Conservation (phyloP, 1,139 yeast species). For the Scheffersomyces stambukii region DNA sequence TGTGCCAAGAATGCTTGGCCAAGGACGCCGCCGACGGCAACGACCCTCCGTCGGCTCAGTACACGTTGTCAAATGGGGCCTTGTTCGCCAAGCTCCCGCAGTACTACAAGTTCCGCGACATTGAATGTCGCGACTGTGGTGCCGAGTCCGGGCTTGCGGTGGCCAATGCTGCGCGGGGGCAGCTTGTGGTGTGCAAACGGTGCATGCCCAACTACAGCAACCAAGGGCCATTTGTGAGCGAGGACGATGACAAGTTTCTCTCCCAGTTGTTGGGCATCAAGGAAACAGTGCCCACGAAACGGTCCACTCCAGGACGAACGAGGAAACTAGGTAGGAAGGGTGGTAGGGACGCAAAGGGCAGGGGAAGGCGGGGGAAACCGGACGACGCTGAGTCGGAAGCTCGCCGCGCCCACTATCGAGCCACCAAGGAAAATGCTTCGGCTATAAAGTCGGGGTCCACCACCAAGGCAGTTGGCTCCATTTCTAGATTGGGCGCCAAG, state of each 20-base stretch:
- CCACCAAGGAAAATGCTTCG: slow-evolving; percentile 26
- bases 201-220: slow-evolving; percentile 31
- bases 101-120: slow-evolving; percentile 48
- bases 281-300: slow-evolving; percentile 24
- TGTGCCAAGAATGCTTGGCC: slow-evolving; percentile 46
- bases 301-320: slow-evolving; percentile 17
- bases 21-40: slow-evolving; percentile 21
- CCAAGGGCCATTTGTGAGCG: slow-evolving; percentile 31
- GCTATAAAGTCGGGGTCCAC: slow-evolving; percentile 41
- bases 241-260: slow-evolving; percentile 45
- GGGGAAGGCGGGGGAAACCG: slow-evolving; percentile 18
- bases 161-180: slow-evolving; percentile 18
- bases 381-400: slow-evolving; percentile 30
- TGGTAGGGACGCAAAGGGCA: slow-evolving; percentile 20
- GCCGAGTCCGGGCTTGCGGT: slow-evolving; percentile 38
- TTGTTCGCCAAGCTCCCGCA: slow-evolving; percentile 44
- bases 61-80: slow-evolving; percentile 52
- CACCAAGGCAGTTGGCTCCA: slow-evolving; percentile 38
- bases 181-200: slow-evolving; percentile 34
- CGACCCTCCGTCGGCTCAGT: slow-evolving; percentile 47
- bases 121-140: slow-evolving; percentile 44
- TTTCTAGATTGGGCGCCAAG: no score
- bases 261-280: slow-evolving; percentile 47
- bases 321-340: slow-evolving; percentile 22
- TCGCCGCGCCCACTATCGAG: slow-evolving; percentile 36